phyloP scores from a whole-genome alignment of 2,329 filamentous ascomycete species.

The Fusarium sp. region DNA sequence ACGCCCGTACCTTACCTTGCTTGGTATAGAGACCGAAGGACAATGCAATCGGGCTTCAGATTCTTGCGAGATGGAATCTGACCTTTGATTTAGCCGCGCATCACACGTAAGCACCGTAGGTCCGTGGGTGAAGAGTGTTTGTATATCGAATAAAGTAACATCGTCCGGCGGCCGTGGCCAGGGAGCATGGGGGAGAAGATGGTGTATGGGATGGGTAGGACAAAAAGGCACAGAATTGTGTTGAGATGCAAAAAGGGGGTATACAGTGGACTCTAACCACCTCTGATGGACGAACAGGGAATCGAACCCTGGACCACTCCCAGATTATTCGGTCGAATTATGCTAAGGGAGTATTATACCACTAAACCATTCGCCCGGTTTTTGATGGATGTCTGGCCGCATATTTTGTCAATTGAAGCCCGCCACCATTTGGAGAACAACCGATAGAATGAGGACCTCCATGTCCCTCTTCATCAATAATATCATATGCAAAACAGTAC shows the following conservation, averaged over 20 bases:
- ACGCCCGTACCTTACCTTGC: background rate
- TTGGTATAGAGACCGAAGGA: background rate
- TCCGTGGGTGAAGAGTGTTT: background rate
- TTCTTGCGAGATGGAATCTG: background rate
- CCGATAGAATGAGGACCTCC: background rate
- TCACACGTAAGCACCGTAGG: constrained; percentile 17
- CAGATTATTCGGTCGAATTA: constrained; percentile 44
- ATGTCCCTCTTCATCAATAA: background rate
- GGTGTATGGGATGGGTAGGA: background rate
- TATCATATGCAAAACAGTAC: background rate
- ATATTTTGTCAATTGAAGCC: background rate
- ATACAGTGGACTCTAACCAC: constrained; percentile 38
- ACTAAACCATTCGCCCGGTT: constrained; percentile 50
- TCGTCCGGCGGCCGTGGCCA: too few species aligned
- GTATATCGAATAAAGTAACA: too few species aligned
- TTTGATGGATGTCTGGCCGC: fast-evolving
- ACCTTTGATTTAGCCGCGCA: background rate
- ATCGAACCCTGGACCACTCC: constrained; percentile 51
- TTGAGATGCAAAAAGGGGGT: constrained; percentile 1
- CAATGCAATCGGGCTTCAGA: too few species aligned
- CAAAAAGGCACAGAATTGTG: background rate
- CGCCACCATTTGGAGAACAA: fast-evolving
- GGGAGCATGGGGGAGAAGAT: background rate
- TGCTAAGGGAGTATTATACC: constrained; percentile 51
- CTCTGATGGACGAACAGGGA: constrained; percentile 48